These are phyloP conservation scores for Paulownia fortunei DNA, from an alignment of 257 asterid genomes.

Conservation along the genomic window DNA sequence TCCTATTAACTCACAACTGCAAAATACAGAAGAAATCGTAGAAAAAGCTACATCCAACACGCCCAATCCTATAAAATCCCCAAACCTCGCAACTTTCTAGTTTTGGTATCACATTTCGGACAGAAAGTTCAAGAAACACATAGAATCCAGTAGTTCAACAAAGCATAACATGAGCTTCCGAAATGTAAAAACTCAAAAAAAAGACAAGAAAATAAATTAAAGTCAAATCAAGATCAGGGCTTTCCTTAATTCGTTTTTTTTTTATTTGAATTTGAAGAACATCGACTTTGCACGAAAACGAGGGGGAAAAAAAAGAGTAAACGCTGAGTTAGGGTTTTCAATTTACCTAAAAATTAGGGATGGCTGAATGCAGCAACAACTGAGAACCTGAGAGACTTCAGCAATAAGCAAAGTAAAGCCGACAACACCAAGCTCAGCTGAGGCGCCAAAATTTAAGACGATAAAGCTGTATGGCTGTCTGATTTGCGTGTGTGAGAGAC, in stretches of 20 bases:
- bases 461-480: slow-evolving; percentile 7
- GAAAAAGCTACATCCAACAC: slow-evolving; percentile 12
- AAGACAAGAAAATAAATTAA: not conserved
- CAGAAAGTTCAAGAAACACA: slow-evolving; percentile 4
- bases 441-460: slow-evolving; percentile 31
- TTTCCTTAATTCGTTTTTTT: not conserved
- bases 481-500: not conserved
- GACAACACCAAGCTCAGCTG: slow-evolving; percentile 2
- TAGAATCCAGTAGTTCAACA: slow-evolving; percentile 6
- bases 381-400: slow-evolving; percentile 29
- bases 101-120: slow-evolving; percentile 21
- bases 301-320: slow-evolving; percentile 5
- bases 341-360: slow-evolving; percentile 33
- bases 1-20: not conserved
- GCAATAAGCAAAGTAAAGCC: slow-evolving; percentile 20
- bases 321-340: slow-evolving; percentile 38
- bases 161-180: not conserved
- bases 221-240: slow-evolving; percentile 6
- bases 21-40: not conserved
- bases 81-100: slow-evolving; percentile 9
- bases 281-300: not conserved
- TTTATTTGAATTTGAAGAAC: not conserved
- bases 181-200: not conserved
- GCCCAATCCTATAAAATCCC: slow-evolving; percentile 25
- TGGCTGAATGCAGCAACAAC: slow-evolving; percentile 17